phyloP scores from a whole-genome alignment of 1,284 basidiomycete species.

The Filobasidium uniguttulatum region DNA sequence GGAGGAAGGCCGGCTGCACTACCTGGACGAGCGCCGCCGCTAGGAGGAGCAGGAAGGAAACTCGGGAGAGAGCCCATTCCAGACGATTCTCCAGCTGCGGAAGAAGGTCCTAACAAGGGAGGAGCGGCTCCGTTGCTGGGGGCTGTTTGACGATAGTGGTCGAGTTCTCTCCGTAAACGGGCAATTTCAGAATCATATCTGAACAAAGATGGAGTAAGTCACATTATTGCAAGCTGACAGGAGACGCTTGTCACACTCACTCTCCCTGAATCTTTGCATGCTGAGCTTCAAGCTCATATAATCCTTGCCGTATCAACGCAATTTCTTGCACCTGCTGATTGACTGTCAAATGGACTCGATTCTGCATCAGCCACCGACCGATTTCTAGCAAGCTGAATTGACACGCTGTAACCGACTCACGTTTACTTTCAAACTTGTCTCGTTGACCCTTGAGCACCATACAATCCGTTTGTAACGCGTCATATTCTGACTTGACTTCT shows the following conservation, averaged over 20 bases:
- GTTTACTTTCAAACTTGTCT: slow-evolving; percentile 79
- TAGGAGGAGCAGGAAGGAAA: slow-evolving; percentile 16
- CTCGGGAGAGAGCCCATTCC: slow-evolving; percentile 12
- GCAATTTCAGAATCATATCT: slow-evolving; percentile 59
- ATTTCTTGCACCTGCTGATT: slow-evolving; percentile 56
- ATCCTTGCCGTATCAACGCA: slow-evolving; percentile 55
- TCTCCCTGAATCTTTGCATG: slow-evolving; percentile 57
- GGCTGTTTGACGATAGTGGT: slow-evolving; percentile 37
- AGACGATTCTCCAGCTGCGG: slow-evolving; percentile 14
- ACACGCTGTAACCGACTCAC: slow-evolving; percentile 45
- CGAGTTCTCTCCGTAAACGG: slow-evolving; percentile 52
- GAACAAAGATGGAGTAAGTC: background rate
- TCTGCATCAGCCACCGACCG: background rate
- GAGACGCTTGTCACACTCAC: slow-evolving; percentile 25
- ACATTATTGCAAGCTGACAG: background rate
- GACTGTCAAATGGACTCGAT: slow-evolving; percentile 40
- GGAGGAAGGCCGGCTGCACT: no score
- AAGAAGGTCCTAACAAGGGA: slow-evolving; percentile 32
- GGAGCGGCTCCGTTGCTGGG: slow-evolving; percentile 27
- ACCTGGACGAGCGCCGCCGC: slow-evolving; percentile 8
- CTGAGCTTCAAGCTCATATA: slow-evolving; percentile 62
- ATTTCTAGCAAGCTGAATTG: background rate
- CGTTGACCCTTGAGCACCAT: slow-evolving; percentile 56
- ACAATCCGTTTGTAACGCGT: slow-evolving; percentile 58
- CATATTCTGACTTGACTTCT: slow-evolving; percentile 72